phyloP scores from a whole-genome alignment of 306 rosid genomes.

The Urtica urens region DNA sequence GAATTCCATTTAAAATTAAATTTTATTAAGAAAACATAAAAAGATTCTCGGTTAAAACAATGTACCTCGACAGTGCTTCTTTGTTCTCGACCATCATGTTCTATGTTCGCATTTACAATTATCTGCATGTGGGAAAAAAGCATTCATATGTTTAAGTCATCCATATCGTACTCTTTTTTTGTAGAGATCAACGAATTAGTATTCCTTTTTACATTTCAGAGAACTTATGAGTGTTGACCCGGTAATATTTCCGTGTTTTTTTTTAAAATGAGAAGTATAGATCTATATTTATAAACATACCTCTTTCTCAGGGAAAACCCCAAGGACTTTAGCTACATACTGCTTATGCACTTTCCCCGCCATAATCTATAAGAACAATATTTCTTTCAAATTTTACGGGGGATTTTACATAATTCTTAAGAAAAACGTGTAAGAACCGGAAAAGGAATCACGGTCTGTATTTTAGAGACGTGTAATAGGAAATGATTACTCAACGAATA shows the following conservation, averaged over 20 bases:
- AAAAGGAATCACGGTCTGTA: no score
- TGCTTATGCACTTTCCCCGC: conserved; percentile 71
- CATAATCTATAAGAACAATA: conserved; percentile 55
- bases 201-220: not conserved
- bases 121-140: conserved; percentile 27
- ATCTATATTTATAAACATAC: no score
- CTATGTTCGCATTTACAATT: conserved; percentile 58
- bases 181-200: not conserved
- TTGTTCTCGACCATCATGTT: conserved; percentile 80
- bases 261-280: no score
- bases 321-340: conserved; percentile 67
- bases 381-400: not conserved
- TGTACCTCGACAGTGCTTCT: conserved; percentile 82
- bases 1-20: not conserved
- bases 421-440: no score
- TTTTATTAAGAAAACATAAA: not conserved
- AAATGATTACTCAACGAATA: no score
- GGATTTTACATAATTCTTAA: no score
- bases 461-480: no score
- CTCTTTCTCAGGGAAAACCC: conserved; percentile 61
- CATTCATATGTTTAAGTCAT: no score
- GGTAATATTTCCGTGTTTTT: no score
- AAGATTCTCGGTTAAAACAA: conserved; percentile 9
- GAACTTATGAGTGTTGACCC: not conserved
- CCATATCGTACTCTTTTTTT: no score